Percentiles rank a stretch among this genome's conserved stretches.
These are phyloP conservation scores for Myxozyma nipponensis DNA, from an alignment of 805 yeast species.

Conservation along the genomic window DNA sequence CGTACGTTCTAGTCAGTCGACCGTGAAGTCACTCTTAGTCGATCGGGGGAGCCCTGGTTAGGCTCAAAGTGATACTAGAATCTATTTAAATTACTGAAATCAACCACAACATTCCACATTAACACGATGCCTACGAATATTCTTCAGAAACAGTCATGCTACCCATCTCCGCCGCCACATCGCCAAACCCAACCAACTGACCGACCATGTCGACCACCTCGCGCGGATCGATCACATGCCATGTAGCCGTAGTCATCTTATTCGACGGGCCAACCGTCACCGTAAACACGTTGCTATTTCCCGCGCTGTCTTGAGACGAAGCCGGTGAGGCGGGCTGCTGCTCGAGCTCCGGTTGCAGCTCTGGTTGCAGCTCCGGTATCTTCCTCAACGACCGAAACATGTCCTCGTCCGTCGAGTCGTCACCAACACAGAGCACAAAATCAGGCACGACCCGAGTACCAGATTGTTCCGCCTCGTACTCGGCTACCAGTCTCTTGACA, in stretches of 20 bases:
- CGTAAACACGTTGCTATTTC: no score
- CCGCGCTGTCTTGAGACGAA: no score
- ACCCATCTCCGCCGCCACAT: constrained; percentile 34
- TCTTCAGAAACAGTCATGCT: not conserved
- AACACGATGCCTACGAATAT: no score
- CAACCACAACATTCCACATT: no score
- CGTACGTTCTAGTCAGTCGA: not conserved
- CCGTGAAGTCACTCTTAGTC: no score
- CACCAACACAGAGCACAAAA: constrained; percentile 87
- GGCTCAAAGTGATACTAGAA: no score
- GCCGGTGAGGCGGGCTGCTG: constrained; percentile 20
- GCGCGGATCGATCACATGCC: constrained; percentile 77
- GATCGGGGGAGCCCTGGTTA: no score
- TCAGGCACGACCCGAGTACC: constrained; percentile 71
- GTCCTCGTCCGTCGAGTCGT: constrained; percentile 95
- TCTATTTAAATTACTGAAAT: no score
- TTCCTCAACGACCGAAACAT: constrained; percentile 79
- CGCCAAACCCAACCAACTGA: constrained; percentile 70
- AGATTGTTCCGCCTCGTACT: constrained; percentile 32
- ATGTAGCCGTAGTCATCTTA: constrained; percentile 76
- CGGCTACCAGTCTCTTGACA: constrained; percentile 68
- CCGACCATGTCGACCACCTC: constrained; percentile 85
- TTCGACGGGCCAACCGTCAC: constrained; percentile 92
- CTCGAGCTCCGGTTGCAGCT: constrained; percentile 4
- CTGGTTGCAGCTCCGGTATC: constrained; percentile 47